phyloP scores from a whole-genome alignment of 352 stramenopile species.

The Globisporangium solare region DNA sequence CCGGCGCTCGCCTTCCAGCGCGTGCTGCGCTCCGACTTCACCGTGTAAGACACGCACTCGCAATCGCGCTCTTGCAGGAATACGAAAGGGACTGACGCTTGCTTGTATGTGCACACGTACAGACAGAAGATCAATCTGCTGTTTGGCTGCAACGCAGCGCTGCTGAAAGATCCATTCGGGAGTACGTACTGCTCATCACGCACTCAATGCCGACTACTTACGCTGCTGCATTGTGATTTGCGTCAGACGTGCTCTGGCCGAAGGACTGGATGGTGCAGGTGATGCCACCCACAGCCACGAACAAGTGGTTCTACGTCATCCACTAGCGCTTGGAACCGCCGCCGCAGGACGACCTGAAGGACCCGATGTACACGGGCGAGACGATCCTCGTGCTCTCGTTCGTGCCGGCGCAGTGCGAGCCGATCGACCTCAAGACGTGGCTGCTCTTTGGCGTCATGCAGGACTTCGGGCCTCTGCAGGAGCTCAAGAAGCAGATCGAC shows the following conservation, averaged over 20 bases:
- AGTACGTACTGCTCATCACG: slow-evolving; percentile 25
- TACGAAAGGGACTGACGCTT: too few species aligned
- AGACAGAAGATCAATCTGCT: slow-evolving; percentile 53
- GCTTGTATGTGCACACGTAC: too few species aligned
- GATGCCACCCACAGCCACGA: slow-evolving; percentile 33
- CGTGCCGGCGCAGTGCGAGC: slow-evolving; percentile 50
- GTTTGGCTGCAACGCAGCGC: slow-evolving; percentile 58
- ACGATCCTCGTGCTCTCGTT: slow-evolving; percentile 49
- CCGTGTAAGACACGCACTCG: too few species aligned
- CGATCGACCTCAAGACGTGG: slow-evolving; percentile 48
- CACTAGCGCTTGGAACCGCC: slow-evolving; percentile 53
- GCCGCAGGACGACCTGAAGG: slow-evolving; percentile 52
- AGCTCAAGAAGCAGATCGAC: slow-evolving; percentile 29
- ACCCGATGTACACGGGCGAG: slow-evolving; percentile 47
- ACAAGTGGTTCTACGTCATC: slow-evolving; percentile 76
- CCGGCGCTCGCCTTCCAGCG: slow-evolving; percentile 33
- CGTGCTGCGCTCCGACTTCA: slow-evolving; percentile 56
- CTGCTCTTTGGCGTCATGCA: slow-evolving; percentile 53
- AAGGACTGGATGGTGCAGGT: slow-evolving; percentile 68
- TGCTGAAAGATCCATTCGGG: slow-evolving; percentile 61
- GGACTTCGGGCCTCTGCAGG: slow-evolving; percentile 49
- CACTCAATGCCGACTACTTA: too few species aligned
- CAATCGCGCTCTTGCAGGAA: too few species aligned
- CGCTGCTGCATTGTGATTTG: too few species aligned
- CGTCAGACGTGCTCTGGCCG: slow-evolving; percentile 59